Evolutionary conservation across 2,329 filamentous ascomycete genomes (phyloP).

Genomic region (Calonectria honghensis): DNA sequence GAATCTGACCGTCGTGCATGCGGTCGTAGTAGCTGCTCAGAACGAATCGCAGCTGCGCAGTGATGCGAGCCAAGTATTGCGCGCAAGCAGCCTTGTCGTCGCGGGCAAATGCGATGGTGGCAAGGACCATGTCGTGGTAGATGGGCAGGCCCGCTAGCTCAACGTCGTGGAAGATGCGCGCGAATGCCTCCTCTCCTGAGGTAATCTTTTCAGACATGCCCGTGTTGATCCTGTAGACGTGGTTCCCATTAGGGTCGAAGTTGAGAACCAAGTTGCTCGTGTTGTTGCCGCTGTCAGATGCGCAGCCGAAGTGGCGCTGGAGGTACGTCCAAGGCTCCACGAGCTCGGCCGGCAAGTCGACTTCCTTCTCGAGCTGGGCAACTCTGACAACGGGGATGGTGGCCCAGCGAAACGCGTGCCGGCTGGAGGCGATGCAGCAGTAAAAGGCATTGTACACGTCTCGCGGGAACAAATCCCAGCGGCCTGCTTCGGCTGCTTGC

Average conservation of each 20-base stretch:
- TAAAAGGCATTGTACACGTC: neutral
- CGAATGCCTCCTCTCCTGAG: neutral
- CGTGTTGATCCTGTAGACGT: neutral
- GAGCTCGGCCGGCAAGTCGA: neutral
- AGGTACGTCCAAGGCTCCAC: neutral
- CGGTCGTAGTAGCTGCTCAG: constrained; percentile 12
- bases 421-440: constrained; percentile 10
- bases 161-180: neutral
- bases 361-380: constrained; percentile 3
- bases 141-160: neutral
- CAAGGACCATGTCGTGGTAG: neutral
- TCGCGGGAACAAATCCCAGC: neutral
- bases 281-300: neutral
- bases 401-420: neutral
- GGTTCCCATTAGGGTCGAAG: neutral
- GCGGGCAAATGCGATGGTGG: neutral
- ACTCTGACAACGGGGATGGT: constrained; percentile 1
- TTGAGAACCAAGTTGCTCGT: constrained; percentile 14
- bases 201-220: neutral
- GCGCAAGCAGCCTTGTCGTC: neutral
- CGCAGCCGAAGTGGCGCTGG: neutral
- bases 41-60: neutral
- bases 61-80: neutral
- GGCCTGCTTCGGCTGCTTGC: neutral
- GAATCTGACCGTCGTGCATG: constrained; percentile 2